phyloP scores from a whole-genome alignment of 2,329 filamentous ascomycete species.

The Truncatella angustata region DNA sequence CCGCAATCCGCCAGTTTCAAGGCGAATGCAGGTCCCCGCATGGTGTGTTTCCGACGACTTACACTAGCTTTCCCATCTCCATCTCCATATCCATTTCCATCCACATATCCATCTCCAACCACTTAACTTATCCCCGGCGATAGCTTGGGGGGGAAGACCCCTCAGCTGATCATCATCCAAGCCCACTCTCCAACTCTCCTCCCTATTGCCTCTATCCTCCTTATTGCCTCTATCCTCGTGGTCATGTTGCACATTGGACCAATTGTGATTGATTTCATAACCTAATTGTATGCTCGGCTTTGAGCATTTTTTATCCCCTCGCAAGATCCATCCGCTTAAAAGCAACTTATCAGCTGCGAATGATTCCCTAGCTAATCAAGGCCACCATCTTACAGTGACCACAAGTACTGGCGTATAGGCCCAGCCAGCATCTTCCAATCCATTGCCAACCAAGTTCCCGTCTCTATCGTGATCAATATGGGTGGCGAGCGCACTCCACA shows the following conservation, averaged over 20 bases:
- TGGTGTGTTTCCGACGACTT: not conserved
- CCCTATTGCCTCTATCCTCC: not conserved
- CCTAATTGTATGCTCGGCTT: not conserved
- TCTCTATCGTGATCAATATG: conserved; percentile 42
- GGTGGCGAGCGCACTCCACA: conserved; percentile 45
- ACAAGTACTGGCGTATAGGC: not conserved
- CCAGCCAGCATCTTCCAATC: not conserved
- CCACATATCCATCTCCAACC: too few relatives aligned
- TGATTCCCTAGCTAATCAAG: not conserved
- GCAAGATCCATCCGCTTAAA: not conserved
- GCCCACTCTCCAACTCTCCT: not conserved
- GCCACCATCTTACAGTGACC: not conserved
- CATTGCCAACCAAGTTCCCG: not conserved
- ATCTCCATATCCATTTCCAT: too few relatives aligned
- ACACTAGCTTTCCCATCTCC: not conserved
- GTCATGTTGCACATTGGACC: not conserved
- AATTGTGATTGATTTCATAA: not conserved
- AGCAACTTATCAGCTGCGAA: not conserved
- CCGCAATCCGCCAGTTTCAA: conserved; percentile 10
- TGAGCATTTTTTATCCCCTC: not conserved
- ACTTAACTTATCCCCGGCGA: too few relatives aligned
- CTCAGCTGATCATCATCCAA: conserved; percentile 2
- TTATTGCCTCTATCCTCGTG: not conserved
- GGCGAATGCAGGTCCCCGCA: conserved; percentile 9
- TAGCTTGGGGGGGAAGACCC: conserved; percentile 4